These are phyloP conservation scores for Uronychia setigera DNA, from an alignment of 73 alveolate genomes.

Conservation along the genomic window DNA sequence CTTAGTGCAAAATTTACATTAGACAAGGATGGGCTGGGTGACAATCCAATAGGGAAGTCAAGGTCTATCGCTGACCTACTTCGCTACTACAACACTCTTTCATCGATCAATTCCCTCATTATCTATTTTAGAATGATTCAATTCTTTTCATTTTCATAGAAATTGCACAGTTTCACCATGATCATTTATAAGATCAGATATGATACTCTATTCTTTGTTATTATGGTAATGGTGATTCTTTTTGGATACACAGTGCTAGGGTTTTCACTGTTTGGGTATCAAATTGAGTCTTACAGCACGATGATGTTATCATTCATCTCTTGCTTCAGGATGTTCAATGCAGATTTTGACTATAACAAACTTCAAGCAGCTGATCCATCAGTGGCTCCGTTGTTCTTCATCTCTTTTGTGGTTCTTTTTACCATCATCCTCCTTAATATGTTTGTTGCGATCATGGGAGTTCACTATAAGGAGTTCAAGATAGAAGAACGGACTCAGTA, in stretches of 20 bases:
- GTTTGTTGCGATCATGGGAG: conserved; percentile 50
- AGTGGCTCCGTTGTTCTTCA: conserved; percentile 41
- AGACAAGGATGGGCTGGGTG: background rate
- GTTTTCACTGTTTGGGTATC: conserved; percentile 55
- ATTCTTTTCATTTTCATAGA: conserved; percentile 17
- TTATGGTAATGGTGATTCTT: conserved; percentile 42
- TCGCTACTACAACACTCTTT: conserved; percentile 27
- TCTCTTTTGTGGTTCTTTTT: conserved; percentile 41
- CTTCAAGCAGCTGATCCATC: conserved; percentile 42
- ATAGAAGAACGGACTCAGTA: background rate
- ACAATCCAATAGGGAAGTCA: conserved; percentile 2
- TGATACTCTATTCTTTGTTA: conserved; percentile 50
- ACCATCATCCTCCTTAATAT: conserved; percentile 48
- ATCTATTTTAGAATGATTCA: conserved; percentile 43
- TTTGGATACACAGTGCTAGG: conserved; percentile 60
- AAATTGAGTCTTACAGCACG: background rate
- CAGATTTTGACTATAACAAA: conserved; percentile 41
- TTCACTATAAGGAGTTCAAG: conserved; percentile 3
- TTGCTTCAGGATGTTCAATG: conserved; percentile 57
- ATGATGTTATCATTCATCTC: conserved; percentile 16
- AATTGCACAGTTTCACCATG: conserved; percentile 25
- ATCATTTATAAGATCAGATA: conserved; percentile 26
- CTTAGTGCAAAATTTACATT: background rate
- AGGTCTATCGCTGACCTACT: background rate
- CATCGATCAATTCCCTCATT: conserved; percentile 34